Conservation (phyloP, 768 basidiomycete species). For the Tulasnella sp. region DNA sequence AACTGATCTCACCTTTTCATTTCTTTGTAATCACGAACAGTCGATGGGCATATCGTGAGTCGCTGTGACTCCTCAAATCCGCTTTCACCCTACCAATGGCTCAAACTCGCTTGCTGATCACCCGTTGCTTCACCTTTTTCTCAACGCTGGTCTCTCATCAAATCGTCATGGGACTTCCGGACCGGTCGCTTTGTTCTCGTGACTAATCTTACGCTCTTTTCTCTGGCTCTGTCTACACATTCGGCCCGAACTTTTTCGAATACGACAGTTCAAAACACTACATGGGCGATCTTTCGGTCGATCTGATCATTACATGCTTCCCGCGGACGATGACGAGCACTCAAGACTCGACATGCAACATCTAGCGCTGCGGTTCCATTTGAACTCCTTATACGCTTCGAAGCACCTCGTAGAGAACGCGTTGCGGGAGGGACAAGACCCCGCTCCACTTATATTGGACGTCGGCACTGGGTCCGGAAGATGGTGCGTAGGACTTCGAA, state of each 20-base stretch:
- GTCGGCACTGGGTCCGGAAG: conserved; percentile 9
- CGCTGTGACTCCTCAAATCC: background rate
- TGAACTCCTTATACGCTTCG: conserved; percentile 2
- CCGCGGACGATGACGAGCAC: conserved; percentile 10
- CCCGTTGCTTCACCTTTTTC: background rate
- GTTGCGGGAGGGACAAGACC: background rate
- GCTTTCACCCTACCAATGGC: background rate
- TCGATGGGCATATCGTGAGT: conserved; percentile 6
- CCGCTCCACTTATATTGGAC: background rate
- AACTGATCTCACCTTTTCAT: background rate
- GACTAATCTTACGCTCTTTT: background rate
- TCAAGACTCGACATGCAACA: conserved; percentile 7
- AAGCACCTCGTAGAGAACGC: background rate
- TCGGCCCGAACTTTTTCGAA: background rate
- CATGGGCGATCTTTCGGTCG: conserved; percentile 2
- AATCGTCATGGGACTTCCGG: no score
- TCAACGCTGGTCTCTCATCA: background rate
- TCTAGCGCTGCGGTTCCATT: background rate
- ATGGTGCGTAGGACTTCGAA: background rate
- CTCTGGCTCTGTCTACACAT: background rate
- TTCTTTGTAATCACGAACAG: background rate
- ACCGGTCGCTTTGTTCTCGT: no score
- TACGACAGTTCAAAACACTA: background rate
- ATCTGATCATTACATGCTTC: conserved; percentile 6
- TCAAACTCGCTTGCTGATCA: background rate